Base-by-base conservation (phyloP, 164 flowering plant species). In the Kingdonia uniflora region DNA sequence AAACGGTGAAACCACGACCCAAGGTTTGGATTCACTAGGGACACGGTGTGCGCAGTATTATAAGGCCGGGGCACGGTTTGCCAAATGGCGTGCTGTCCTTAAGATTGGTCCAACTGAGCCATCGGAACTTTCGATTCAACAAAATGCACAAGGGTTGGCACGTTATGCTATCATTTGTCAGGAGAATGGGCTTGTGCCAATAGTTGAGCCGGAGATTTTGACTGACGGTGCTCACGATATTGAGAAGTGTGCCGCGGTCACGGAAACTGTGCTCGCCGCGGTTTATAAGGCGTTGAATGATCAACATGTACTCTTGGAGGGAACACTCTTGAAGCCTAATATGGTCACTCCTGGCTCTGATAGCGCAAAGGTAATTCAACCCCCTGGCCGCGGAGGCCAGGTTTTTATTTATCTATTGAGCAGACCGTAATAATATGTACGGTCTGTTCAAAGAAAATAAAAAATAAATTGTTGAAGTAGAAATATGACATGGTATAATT, bases 301-400 rank as follows among this genome's bases (percentile, higher is more conserved):
- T 23, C 95, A 86, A 2, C 95, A 86, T 62, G 95, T 86, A 4
- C 80, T 86, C 24, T 74, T 86, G 1, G 95, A 86, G 62, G 95
- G 95, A 12, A 83, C 87, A 0, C 79, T 86, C 23, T 74, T 86
- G 38, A 86, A 83, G 73, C 90, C 95, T 41, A 86, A 86, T 65
- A 86, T 86, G 95, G 87, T 86, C 57, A 78, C 85, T 6, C 90
- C 95, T 0, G 95, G 95, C 50, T 83, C 95, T 22, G 81, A 76
- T 38, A 61, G 81, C 71, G 84, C 90, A 16, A 86, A 86, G 95
- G 94, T 82, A 65, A 37, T 19, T 3, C 19, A n/a, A n/a, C n/a
- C n/a, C n/a, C n/a, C n/a, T n/a, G n/a, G n/a, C n/a, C n/a, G n/a
- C n/a, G n/a, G n/a, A n/a, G n/a, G n/a, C n/a, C n/a, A n/a, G n/a